These are phyloP conservation scores for Rhizoctonia solani DNA, from an alignment of 1,284 basidiomycete genomes.

Conservation along the genomic window DNA sequence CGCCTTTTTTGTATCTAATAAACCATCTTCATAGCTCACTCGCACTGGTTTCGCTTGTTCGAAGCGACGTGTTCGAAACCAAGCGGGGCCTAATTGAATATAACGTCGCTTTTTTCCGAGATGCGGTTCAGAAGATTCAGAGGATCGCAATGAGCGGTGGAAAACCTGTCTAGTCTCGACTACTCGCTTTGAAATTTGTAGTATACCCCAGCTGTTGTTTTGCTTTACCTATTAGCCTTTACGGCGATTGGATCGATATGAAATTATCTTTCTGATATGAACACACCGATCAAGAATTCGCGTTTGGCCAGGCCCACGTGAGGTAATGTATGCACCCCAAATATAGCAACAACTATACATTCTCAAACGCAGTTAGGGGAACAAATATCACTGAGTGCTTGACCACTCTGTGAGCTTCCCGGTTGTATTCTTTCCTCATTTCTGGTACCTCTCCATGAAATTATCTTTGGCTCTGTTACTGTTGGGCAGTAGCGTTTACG, in stretches of 20 bases:
- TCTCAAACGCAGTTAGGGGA: background rate
- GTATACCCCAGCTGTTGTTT: background rate
- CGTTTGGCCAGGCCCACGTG: background rate
- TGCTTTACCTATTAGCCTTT: slow-evolving; percentile 16
- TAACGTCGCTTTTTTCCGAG: slow-evolving; percentile 84
- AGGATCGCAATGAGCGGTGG: slow-evolving; percentile 17
- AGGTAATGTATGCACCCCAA: background rate
- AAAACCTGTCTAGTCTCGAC: background rate
- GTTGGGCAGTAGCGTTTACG: background rate
- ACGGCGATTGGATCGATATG: background rate
- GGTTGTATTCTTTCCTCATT: background rate
- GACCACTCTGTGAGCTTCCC: background rate
- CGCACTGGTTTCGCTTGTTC: slow-evolving; percentile 80
- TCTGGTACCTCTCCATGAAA: background rate
- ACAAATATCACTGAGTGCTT: background rate
- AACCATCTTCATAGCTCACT: slow-evolving; percentile 49
- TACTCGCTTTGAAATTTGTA: too few relatives aligned
- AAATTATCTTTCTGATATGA: background rate
- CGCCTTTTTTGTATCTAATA: background rate
- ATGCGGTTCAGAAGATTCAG: slow-evolving; percentile 47
- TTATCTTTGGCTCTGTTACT: slow-evolving; percentile 3
- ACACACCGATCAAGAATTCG: slow-evolving; percentile 1
- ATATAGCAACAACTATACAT: background rate
- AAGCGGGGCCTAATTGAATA: slow-evolving; percentile 86
- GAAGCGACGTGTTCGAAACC: slow-evolving; percentile 76